phyloP scores from a whole-genome alignment of 176 grass and related monocot species.

The Paspalum notatum region DNA sequence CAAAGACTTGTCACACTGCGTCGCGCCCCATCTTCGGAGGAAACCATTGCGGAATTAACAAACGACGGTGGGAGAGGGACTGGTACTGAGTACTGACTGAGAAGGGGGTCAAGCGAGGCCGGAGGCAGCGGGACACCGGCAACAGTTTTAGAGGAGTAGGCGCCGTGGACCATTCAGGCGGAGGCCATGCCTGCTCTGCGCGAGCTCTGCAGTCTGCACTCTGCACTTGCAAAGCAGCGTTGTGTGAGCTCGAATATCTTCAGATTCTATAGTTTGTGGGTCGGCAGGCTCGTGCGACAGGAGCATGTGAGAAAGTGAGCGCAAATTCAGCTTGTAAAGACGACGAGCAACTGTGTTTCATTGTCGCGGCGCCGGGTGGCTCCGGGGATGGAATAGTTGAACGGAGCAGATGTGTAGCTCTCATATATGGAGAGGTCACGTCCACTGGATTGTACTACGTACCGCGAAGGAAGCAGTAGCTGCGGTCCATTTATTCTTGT shows the following conservation, averaged over 20 bases:
- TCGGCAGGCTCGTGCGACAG: conserved; percentile 4
- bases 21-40: neutral
- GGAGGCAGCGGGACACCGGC: conserved; percentile 19
- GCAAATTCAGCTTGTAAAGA: conserved; percentile 24
- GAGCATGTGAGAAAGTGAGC: conserved; percentile 33
- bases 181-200: conserved; percentile 1
- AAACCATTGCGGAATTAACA: neutral
- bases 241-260: neutral
- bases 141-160: conserved; percentile 29
- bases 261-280: conserved; percentile 24
- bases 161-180: conserved; percentile 23
- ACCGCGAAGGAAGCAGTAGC: no score
- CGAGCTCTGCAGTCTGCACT: no score
- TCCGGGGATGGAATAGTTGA: no score
- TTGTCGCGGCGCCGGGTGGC: neutral
- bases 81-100: no score
- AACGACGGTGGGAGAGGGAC: neutral
- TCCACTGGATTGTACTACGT: no score
- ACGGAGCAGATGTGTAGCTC: no score
- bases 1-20: conserved; percentile 35
- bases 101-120: neutral
- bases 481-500: no score
- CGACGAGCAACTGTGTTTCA: neutral
- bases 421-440: no score
- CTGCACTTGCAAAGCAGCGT: neutral